phyloP scores from a whole-genome alignment of 106 monocot genomes.

The Cymbidium sinense region DNA sequence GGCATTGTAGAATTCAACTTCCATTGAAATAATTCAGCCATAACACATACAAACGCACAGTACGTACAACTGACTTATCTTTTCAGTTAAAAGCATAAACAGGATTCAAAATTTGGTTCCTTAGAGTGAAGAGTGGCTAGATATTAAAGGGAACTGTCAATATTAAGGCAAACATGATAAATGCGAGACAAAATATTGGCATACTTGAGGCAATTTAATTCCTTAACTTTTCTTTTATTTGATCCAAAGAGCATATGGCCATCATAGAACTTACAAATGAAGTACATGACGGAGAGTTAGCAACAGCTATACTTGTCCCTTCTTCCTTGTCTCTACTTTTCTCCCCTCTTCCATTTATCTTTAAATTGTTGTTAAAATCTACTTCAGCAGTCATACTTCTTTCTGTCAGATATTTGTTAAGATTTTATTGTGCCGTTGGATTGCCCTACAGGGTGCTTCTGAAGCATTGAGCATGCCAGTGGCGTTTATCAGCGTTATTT shows the following conservation, averaged over 20 bases:
- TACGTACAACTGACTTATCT: too few species aligned
- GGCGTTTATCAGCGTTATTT: conserved; percentile 90
- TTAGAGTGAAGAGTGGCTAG: not conserved
- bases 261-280: not conserved
- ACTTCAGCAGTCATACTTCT: not conserved
- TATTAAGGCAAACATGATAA: too few species aligned
- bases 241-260: not conserved
- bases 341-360: not conserved
- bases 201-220: not conserved
- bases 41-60: too few species aligned
- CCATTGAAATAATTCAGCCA: too few species aligned
- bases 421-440: conserved; percentile 6
- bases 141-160: too few species aligned
- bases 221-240: not conserved
- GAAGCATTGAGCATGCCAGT: conserved; percentile 74
- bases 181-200: not conserved
- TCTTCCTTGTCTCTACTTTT: not conserved
- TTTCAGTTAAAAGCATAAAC: not conserved
- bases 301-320: not conserved
- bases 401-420: not conserved
- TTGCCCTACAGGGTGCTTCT: conserved; percentile 66
- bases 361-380: not conserved
- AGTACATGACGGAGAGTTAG: not conserved
- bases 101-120: too few species aligned
- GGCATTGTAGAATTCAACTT: too few species aligned